Conservation (phyloP, 441 rosid genomes). For the Syzygium syzygioides region DNA sequence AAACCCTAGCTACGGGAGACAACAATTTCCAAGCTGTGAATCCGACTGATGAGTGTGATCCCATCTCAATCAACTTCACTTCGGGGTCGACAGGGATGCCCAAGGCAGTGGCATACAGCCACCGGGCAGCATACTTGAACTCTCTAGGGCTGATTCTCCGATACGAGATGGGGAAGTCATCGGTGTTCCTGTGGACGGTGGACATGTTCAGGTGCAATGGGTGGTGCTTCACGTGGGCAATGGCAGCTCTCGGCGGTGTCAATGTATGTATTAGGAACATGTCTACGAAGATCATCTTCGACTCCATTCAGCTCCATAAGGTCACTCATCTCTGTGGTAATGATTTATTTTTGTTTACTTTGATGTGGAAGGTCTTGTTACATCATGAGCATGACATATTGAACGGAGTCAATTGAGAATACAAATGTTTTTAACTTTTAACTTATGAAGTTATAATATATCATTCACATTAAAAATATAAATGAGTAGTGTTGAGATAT, state of each 20-base stretch:
- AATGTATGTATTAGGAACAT: constrained; percentile 39
- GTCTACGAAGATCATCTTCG: constrained; percentile 21
- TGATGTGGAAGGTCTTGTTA: neutral
- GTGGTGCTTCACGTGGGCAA: constrained; percentile 54
- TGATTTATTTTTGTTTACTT: neutral
- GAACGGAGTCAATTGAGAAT: neutral
- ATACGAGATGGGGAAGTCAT: constrained; percentile 19
- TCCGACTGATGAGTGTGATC: constrained; percentile 36
- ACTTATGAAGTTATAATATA: neutral
- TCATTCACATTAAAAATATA: neutral
- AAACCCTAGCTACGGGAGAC: constrained; percentile 19
- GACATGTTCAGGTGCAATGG: constrained; percentile 74
- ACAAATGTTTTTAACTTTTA: no score
- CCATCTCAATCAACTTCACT: constrained; percentile 47
- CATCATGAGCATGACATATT: neutral
- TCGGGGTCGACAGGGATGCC: constrained; percentile 64
- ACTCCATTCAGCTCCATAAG: constrained; percentile 23
- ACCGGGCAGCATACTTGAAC: constrained; percentile 47
- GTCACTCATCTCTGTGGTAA: constrained; percentile 46
- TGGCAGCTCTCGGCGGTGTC: constrained; percentile 50
- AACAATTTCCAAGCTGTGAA: constrained; percentile 20
- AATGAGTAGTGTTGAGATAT: neutral
- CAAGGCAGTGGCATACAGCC: constrained; percentile 53
- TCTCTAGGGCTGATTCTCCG: constrained; percentile 35
- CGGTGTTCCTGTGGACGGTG: constrained; percentile 50